Percentiles rank a stretch among this genome's conserved stretches.
These are phyloP conservation scores for Prunus kanzakura DNA, from an alignment of 306 rosid species.

Conservation along the genomic window DNA sequence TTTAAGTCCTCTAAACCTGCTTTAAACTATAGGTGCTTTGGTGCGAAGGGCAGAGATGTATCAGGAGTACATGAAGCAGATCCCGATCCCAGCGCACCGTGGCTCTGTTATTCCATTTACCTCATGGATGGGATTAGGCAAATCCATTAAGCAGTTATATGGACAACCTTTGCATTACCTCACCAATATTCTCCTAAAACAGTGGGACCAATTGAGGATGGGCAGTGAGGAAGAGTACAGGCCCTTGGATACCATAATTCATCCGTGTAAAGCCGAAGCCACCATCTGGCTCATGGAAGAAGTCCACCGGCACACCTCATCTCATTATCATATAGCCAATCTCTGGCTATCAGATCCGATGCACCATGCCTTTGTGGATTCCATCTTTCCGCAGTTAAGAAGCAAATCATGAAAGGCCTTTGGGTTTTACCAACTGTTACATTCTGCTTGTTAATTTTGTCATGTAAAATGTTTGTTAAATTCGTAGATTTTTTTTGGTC, in stretches of 20 bases:
- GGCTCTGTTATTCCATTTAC: conserved; percentile 79
- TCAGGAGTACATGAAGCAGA: conserved; percentile 86
- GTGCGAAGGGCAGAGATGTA: conserved; percentile 77
- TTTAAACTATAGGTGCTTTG: conserved; percentile 44
- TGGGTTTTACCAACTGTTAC: conserved; percentile 17
- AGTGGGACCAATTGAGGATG: conserved; percentile 84
- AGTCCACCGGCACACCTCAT: conserved; percentile 79
- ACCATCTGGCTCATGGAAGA: conserved; percentile 83
- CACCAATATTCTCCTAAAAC: conserved; percentile 74
- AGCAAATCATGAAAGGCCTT: conserved; percentile 27
- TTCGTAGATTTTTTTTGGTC: too few species aligned
- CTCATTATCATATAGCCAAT: conserved; percentile 60
- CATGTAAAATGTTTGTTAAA: not conserved
- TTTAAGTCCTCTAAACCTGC: conserved; percentile 12
- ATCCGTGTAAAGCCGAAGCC: conserved; percentile 90
- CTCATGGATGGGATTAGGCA: conserved; percentile 85
- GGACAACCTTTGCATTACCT: conserved; percentile 94
- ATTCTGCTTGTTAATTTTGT: not conserved
- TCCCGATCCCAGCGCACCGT: conserved; percentile 66
- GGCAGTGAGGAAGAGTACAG: conserved; percentile 53
- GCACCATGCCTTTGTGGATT: conserved; percentile 64
- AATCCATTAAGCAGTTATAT: conserved; percentile 72
- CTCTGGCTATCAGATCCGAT: conserved; percentile 70
- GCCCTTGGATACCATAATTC: conserved; percentile 68
- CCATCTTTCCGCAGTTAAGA: conserved; percentile 60